Evolutionary conservation across 116 monocot species (phyloP), one percentile per base, ranked within the genome.

Genomic region (Papilionanthe hybrid): DNA sequence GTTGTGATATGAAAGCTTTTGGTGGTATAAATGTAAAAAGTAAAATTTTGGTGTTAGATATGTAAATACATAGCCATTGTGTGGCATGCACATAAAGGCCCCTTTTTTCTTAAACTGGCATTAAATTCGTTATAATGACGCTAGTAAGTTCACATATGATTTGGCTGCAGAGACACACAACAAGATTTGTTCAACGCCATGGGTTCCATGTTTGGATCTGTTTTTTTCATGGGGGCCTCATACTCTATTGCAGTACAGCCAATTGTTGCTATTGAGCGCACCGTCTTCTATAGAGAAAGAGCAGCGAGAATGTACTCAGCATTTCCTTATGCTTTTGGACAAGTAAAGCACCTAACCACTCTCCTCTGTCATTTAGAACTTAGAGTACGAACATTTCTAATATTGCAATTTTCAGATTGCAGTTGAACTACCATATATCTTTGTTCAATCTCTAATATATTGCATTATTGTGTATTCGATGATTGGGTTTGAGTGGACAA

Each of bases 321-420:
- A 22, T 56, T 85, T 27, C 88, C 88, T 12, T 88, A 85, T 83
- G 85, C 88, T 57, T 83, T 83, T 72, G 88, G 80, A 69, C 88
- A 85, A 74, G 88, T 88, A 78, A 73, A 13, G 56, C 25, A 42
- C 27, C 56, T 23, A 71, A 9, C n/a, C 71, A 25, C 22, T 22
- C 23, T 28, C 20, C 13, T 9, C 27, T 47, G 49, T 11, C 13
- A 11, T 13, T 13, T 49, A 9, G 12, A 49, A 49, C 49, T 49
- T 49, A 11, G 9, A 9, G 49, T 49, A 49, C 13, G 10, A 9
- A 10, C 9, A 49, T 49, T 75, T 43, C 29, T 67, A 32, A 19
- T 83, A 11, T 65, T 55, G 6, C 32, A 75, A 8, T 28, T 75
- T 69, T 9, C 79, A 86, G 86, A 82, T 86, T 76, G 68, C 15